Percentiles rank a stretch among this genome's conserved stretches.
Evolutionary conservation across 352 stramenopile genomes (phyloP).

Genomic region (Globisporangium lucens): DNA sequence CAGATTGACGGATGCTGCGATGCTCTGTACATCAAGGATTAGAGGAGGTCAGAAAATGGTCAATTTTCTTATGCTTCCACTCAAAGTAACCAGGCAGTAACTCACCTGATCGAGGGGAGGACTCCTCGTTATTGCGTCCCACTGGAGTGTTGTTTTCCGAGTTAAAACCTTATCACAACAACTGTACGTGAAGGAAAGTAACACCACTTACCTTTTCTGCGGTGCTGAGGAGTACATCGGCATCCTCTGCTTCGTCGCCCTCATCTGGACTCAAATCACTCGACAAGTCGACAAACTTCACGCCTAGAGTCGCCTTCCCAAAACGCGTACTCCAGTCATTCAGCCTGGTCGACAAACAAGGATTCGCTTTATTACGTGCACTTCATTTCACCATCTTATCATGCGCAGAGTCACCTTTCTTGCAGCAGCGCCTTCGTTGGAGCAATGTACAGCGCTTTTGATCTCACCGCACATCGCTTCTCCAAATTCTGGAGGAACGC

Average conservation of each 20-base stretch:
- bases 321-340: conserved; percentile 39
- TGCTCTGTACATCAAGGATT: conserved; percentile 5
- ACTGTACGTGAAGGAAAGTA: neutral
- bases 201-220: conserved; percentile 34
- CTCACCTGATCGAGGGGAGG: conserved; percentile 15
- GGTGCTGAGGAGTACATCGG: conserved; percentile 38
- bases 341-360: conserved; percentile 17
- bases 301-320: conserved; percentile 21
- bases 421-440: conserved; percentile 45
- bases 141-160: conserved; percentile 22
- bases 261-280: conserved; percentile 14
- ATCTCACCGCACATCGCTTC: neutral
- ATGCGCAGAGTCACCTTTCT: conserved; percentile 26
- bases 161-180: neutral
- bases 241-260: conserved; percentile 14
- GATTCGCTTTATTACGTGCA: neutral
- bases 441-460: conserved; percentile 43
- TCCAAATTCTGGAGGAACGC: conserved; percentile 39
- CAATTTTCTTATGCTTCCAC: neutral
- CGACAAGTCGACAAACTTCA: conserved; percentile 41
- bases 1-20: conserved; percentile 11
- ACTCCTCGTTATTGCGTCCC: conserved; percentile 32
- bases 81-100: neutral
- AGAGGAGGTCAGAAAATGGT: neutral
- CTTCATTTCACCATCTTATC: neutral